Evolutionary conservation across 208 protist genomes (phyloP).

Genomic region (Endotrypanum monterogeii): DNA sequence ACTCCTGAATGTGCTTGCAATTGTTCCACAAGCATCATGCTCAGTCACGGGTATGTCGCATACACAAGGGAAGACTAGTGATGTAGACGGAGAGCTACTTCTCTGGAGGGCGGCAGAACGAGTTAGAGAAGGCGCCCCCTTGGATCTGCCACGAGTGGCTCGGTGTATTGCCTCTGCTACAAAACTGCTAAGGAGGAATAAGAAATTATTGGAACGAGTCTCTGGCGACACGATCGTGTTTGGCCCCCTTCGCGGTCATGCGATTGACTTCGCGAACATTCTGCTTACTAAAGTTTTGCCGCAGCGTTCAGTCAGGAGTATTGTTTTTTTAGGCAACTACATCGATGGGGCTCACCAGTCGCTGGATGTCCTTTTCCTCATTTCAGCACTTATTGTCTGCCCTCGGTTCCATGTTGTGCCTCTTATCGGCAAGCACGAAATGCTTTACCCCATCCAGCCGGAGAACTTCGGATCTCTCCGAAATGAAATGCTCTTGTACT

Average conservation of each 20-base stretch:
- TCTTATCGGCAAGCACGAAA: slow-evolving; percentile 78
- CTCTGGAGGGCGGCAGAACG: slow-evolving; percentile 30
- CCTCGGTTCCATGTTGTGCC: slow-evolving; percentile 48
- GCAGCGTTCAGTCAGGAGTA: slow-evolving; percentile 28
- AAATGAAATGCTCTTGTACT: slow-evolving; percentile 56
- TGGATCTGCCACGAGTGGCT: slow-evolving; percentile 21
- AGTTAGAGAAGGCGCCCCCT: slow-evolving; percentile 7
- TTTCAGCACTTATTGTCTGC: slow-evolving; percentile 62
- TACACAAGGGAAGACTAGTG: slow-evolving; percentile 32
- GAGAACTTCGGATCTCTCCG: slow-evolving; percentile 76
- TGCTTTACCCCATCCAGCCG: slow-evolving; percentile 68
- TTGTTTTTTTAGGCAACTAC: slow-evolving; percentile 88
- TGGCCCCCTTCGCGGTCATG: slow-evolving; percentile 74
- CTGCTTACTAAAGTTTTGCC: slow-evolving; percentile 50
- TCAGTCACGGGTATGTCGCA: slow-evolving; percentile 20
- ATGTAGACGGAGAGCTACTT: slow-evolving; percentile 29
- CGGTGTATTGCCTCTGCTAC: slow-evolving; percentile 20
- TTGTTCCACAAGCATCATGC: not conserved
- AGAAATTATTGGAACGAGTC: slow-evolving; percentile 38
- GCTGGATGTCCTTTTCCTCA: slow-evolving; percentile 69
- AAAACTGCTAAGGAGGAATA: slow-evolving; percentile 10
- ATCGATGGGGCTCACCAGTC: slow-evolving; percentile 80
- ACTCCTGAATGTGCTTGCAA: not conserved
- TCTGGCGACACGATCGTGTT: slow-evolving; percentile 57
- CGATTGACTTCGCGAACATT: slow-evolving; percentile 69